phyloP scores from a whole-genome alignment of 2,329 filamentous ascomycete genomes.

The Talaromyces sp. region DNA sequence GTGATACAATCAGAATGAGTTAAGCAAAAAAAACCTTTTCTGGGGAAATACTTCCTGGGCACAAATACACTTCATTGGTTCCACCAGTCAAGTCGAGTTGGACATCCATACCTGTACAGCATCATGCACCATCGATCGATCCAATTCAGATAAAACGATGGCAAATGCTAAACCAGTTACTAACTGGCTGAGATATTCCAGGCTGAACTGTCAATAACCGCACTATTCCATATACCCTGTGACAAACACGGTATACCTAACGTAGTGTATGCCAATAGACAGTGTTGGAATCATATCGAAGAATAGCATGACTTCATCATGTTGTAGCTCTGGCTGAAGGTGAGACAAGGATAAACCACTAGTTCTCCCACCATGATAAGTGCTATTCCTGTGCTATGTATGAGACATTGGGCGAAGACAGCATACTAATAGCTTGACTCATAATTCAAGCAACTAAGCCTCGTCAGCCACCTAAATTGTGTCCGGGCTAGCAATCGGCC shows the following conservation, averaged over 20 bases:
- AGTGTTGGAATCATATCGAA: neutral
- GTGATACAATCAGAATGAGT: neutral
- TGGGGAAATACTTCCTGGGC: neutral
- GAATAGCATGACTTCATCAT: neutral
- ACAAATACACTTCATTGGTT: neutral
- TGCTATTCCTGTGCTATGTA: neutral
- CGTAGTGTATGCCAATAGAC: neutral
- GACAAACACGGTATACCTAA: neutral
- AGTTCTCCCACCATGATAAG: neutral
- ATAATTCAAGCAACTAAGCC: neutral
- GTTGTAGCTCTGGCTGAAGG: neutral
- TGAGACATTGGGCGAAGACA: neutral
- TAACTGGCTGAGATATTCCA: neutral
- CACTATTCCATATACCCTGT: neutral
- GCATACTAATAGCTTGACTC: neutral
- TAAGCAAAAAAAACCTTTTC: neutral
- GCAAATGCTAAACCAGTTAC: neutral
- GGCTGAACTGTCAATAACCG: neutral
- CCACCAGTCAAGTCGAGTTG: neutral
- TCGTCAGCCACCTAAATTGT: neutral
- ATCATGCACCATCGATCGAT: neutral
- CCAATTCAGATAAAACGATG: neutral
- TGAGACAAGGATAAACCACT: slow-evolving; percentile 5
- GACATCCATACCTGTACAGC: neutral
- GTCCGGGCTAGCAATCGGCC: neutral